Evolutionary conservation across 2,329 filamentous ascomycete genomes (phyloP).

Genomic region (Fusarium sp.): DNA sequence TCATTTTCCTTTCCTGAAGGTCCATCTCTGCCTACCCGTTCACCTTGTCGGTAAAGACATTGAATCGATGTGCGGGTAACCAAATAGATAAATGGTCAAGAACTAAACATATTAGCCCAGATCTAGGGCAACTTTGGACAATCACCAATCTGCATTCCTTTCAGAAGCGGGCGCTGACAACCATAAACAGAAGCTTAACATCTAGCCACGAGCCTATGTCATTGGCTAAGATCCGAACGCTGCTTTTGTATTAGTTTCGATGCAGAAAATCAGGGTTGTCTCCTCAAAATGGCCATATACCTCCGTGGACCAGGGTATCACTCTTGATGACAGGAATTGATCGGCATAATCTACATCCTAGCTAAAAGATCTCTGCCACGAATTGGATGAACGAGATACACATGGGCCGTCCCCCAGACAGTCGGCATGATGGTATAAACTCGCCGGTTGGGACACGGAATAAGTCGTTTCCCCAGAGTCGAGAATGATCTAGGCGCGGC

Average conservation of each 20-base stretch:
- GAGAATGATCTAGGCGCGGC: no score
- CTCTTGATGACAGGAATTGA: not conserved
- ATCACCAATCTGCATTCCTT: not conserved
- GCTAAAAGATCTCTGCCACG: no score
- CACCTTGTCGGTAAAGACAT: rapidly evolving
- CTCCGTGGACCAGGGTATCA: no score
- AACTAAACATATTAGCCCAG: not conserved
- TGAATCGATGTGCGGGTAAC: no score
- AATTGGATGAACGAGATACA: no score
- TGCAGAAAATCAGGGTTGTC: not conserved
- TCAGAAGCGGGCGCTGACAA: not conserved
- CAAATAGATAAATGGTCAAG: no score
- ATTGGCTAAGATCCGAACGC: rapidly evolving
- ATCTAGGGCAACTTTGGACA: not conserved
- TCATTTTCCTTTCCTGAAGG: rapidly evolving
- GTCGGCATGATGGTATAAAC: no score
- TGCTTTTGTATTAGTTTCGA: constrained; percentile 1
- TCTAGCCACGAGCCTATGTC: not conserved
- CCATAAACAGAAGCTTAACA: constrained; percentile 23
- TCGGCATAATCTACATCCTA: not conserved
- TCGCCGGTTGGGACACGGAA: not conserved
- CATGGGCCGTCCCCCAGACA: no score
- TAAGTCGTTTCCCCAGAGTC: not conserved
- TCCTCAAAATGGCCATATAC: no score
- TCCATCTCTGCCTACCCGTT: not conserved